phyloP scores from a whole-genome alignment of 768 basidiomycete species.

The Punctularia strigosozonata region DNA sequence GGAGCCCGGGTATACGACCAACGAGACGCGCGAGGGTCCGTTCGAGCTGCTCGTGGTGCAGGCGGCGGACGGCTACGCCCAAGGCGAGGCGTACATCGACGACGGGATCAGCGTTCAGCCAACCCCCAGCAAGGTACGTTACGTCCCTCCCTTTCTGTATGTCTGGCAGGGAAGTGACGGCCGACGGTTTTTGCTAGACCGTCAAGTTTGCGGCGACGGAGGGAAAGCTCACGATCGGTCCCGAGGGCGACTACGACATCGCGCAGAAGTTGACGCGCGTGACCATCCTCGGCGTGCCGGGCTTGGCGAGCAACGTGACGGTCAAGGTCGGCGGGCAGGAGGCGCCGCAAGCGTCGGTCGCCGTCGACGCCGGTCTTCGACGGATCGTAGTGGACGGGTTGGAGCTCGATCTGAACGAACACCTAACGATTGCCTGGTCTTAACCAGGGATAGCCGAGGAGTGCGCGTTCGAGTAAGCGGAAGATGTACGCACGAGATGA shows the following conservation, averaged over 20 bases:
- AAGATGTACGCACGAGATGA: too few relatives aligned
- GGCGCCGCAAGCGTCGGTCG: conserved; percentile 26
- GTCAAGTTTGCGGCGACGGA: conserved; percentile 30
- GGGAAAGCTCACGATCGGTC: conserved; percentile 25
- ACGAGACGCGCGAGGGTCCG: conserved; percentile 50
- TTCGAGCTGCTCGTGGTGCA: conserved; percentile 54
- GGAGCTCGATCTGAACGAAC: conserved; percentile 30
- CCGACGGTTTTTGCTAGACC: too few relatives aligned
- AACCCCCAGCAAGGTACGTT: conserved; percentile 40
- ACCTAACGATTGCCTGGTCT: conserved; percentile 25
- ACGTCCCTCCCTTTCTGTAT: too few relatives aligned
- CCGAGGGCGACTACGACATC: conserved; percentile 29
- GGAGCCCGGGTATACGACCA: conserved; percentile 53
- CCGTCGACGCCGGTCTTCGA: conserved; percentile 25
- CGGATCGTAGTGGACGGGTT: conserved; percentile 29
- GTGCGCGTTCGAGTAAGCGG: too few relatives aligned
- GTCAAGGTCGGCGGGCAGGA: too few relatives aligned
- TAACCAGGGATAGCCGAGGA: too few relatives aligned
- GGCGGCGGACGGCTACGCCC: conserved; percentile 33
- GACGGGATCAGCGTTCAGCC: conserved; percentile 55
- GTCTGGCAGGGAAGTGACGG: too few relatives aligned
- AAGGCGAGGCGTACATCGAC: conserved; percentile 55
- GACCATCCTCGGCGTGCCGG: conserved; percentile 51
- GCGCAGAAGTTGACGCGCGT: conserved; percentile 36
- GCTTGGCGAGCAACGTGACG: too few relatives aligned